Base-by-base conservation (phyloP, 2,329 filamentous ascomycete species). In the Leptosphaerulina australis region DNA sequence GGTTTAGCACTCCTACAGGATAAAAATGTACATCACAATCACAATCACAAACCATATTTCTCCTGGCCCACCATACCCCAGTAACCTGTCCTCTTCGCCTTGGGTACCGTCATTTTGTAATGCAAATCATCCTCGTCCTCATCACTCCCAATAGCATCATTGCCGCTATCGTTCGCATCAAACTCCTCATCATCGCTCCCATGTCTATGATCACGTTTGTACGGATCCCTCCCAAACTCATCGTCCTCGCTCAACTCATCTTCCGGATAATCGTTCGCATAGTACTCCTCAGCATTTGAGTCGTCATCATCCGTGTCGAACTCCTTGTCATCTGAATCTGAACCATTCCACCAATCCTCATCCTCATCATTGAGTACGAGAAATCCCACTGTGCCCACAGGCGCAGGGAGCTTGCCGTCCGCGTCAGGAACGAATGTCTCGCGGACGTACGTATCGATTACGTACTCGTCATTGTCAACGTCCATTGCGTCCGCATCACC, bases 261-360 rank as follows among this genome's bases (percentile, higher is more conserved):
- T 55, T 92, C 88, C 0, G 88, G 88, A 60, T 92, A 92, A 68
- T 92, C 88, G 44, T 88, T 86, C 3, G 85, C 84, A 66, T 91
- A 91, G 71, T 90, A 86, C 63, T 90, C 87, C 67, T 92, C 88
- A 26, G 88, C 81, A 64, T 87, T 86, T 28, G 83, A 83, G 57
- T 86, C 83, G 20, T 83, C 82, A 54, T 85, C 83, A 50, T 86
- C 84, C 25, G 78, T 83, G 55, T 83, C 78, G 72, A 79, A 83
- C 35, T 79, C 77, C 24, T 72, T 77, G 35, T 80, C 81, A 12
- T 73, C 72, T 10, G 80, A 77, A 11, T 81, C 79, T n/a, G 80
- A 76, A 47, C 79, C 75, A 63, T 82, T 82, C 83, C 83, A 86
- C 44, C 81, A 76, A 31, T 81, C 75, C 56, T 83, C 72, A 51